A percentile compares a stretch with the other conserved stretches of the same genome.
These are phyloP conservation scores for Macrolepiota dolichaula DNA, from an alignment of 768 basidiomycete genomes.

Conservation along the genomic window DNA sequence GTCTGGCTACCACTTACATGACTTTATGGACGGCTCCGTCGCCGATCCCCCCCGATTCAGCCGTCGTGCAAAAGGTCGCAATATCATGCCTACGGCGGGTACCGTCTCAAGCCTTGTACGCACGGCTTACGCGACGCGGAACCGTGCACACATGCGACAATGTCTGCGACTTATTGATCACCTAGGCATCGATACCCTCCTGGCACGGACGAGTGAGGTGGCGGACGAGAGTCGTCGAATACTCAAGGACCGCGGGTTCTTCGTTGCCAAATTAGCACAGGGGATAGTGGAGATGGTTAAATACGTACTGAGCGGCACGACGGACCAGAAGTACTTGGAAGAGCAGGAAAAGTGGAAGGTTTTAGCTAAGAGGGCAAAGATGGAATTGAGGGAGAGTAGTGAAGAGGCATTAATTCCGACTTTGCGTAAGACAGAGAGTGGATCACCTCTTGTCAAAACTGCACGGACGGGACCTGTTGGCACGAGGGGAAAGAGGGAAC, in stretches of 20 bases:
- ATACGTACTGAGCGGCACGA: constrained; percentile 24
- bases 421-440: background rate
- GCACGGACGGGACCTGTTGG: background rate
- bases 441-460: background rate
- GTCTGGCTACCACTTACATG: constrained; percentile 60
- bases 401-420: constrained; percentile 10
- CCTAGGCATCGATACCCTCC: constrained; percentile 37
- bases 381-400: constrained; percentile 4
- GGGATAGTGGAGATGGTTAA: constrained; percentile 40
- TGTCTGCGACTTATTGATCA: constrained; percentile 55
- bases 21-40: constrained; percentile 49
- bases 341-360: constrained; percentile 26
- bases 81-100: constrained; percentile 46
- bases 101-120: constrained; percentile 55
- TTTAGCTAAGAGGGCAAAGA: constrained; percentile 17
- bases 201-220: constrained; percentile 20
- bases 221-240: constrained; percentile 27
- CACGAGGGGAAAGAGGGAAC: background rate
- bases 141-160: constrained; percentile 52
- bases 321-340: constrained; percentile 17
- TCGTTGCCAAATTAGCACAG: constrained; percentile 45
- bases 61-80: constrained; percentile 39
- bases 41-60: constrained; percentile 34
- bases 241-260: constrained; percentile 35
- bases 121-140: constrained; percentile 51